Percentiles rank a stretch among this genome's conserved stretches.
Conservation (phyloP, 2,329 filamentous ascomycete genomes). For the Tolypocladium pustulatum region DNA sequence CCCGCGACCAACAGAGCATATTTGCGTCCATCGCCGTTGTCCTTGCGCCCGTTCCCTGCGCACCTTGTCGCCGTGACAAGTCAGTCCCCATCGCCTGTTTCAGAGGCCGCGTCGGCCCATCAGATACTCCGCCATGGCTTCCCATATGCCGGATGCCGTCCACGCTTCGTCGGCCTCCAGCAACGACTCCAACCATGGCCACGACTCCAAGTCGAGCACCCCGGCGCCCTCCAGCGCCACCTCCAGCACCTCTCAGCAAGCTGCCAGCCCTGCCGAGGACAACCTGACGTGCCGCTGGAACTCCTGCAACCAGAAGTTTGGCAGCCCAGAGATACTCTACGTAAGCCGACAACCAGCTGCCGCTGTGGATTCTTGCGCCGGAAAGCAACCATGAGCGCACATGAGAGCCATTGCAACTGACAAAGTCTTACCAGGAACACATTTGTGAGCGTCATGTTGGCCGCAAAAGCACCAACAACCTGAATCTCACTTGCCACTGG, state of each 20-base stretch:
- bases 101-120: constrained; percentile 7
- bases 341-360: constrained; percentile 28
- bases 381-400: background rate
- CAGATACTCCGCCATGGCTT: constrained; percentile 19
- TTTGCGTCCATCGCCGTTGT: background rate
- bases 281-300: constrained; percentile 52
- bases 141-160: constrained; percentile 15
- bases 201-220: constrained; percentile 41
- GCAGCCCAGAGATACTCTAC: constrained; percentile 47
- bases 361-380: too few relatives aligned
- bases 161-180: constrained; percentile 9
- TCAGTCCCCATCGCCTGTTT: background rate
- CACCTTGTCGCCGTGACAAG: background rate
- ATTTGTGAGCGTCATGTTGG: constrained; percentile 97
- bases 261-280: constrained; percentile 29
- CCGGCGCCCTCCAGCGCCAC: constrained; percentile 40
- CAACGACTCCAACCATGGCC: constrained; percentile 23
- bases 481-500: constrained; percentile 96
- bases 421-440: constrained; percentile 57
- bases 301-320: constrained; percentile 48
- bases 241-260: constrained; percentile 33
- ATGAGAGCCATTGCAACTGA: background rate
- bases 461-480: constrained; percentile 97
- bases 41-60: background rate
- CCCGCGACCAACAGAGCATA: background rate